These are phyloP conservation scores for Coffea eugenioides DNA, from an alignment of 257 asterid genomes.

Conservation along the genomic window DNA sequence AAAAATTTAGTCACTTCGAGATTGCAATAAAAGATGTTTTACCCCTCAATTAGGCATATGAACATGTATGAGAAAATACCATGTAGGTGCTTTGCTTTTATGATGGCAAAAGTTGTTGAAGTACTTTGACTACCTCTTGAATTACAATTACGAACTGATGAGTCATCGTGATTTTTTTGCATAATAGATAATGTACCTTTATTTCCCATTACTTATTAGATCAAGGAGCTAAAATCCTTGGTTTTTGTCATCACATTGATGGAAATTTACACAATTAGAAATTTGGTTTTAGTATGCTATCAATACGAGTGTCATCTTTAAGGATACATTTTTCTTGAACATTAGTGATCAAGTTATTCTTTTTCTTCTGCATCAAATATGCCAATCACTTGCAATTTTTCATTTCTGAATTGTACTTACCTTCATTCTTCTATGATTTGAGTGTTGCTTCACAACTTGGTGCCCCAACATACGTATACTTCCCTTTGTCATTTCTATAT, in stretches of 20 bases:
- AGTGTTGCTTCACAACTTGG: conserved; percentile 90
- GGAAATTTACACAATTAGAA: background rate
- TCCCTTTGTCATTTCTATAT: background rate
- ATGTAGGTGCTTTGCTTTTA: background rate
- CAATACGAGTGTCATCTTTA: background rate
- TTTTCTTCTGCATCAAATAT: conserved; percentile 72
- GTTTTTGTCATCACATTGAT: background rate
- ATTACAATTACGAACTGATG: background rate
- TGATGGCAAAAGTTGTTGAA: background rate
- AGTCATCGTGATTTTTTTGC: background rate
- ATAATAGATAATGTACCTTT: background rate
- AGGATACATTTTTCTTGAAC: background rate
- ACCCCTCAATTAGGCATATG: too few relatives aligned
- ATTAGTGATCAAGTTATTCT: background rate
- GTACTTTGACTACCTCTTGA: background rate
- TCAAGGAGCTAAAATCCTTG: background rate
- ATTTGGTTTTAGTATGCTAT: background rate
- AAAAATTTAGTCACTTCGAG: background rate
- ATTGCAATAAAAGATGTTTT: background rate
- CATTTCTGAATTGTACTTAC: conserved; percentile 86
- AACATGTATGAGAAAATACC: background rate
- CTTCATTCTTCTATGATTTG: conserved; percentile 83
- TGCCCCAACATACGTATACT: conserved; percentile 80
- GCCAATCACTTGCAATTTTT: conserved; percentile 88
- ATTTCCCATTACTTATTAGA: too few relatives aligned